Conservation (phyloP, 2,329 filamentous ascomycete species). For the Ophioceras dolichostomum region DNA sequence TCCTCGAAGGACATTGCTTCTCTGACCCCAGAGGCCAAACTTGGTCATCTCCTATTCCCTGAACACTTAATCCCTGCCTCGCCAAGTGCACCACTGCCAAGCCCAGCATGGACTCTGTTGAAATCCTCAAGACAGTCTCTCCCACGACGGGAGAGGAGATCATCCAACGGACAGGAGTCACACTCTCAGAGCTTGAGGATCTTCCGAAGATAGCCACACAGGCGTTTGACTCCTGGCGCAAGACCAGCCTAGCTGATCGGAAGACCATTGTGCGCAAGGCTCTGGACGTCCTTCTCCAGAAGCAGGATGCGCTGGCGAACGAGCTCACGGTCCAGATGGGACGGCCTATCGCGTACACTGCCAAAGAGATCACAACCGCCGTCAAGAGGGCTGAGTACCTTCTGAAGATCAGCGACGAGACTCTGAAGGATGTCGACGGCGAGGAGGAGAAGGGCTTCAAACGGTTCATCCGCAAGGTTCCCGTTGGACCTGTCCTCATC, state of each 20-base stretch:
- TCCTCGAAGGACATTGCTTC: too few species aligned
- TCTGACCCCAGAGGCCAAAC: too few species aligned
- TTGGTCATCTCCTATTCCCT: too few species aligned
- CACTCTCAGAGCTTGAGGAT: constrained; percentile 54
- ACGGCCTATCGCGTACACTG: constrained; percentile 76
- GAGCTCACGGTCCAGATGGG: constrained; percentile 95
- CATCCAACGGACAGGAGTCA: constrained; percentile 64
- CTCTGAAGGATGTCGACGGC: constrained; percentile 67
- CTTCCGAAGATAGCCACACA: constrained; percentile 61
- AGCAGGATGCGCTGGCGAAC: constrained; percentile 67
- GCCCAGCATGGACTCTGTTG: constrained; percentile 42
- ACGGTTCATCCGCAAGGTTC: constrained; percentile 78
- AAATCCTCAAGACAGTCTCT: constrained; percentile 68
- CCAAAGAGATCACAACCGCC: constrained; percentile 73
- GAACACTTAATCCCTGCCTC: too few species aligned
- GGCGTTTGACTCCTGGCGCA: constrained; percentile 66
- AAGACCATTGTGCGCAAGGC: constrained; percentile 74
- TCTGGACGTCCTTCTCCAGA: constrained; percentile 54
- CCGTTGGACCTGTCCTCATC: constrained; percentile 76
- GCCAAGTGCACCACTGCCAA: too few species aligned
- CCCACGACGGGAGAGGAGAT: constrained; percentile 80
- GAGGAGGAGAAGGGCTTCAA: constrained; percentile 81
- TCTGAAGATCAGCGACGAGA: constrained; percentile 69
- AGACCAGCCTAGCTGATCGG: constrained; percentile 62
- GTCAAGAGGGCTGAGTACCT: constrained; percentile 78